phyloP scores from a whole-genome alignment of 2,329 filamentous ascomycete genomes.

The Calcarisporium arbuscula region DNA sequence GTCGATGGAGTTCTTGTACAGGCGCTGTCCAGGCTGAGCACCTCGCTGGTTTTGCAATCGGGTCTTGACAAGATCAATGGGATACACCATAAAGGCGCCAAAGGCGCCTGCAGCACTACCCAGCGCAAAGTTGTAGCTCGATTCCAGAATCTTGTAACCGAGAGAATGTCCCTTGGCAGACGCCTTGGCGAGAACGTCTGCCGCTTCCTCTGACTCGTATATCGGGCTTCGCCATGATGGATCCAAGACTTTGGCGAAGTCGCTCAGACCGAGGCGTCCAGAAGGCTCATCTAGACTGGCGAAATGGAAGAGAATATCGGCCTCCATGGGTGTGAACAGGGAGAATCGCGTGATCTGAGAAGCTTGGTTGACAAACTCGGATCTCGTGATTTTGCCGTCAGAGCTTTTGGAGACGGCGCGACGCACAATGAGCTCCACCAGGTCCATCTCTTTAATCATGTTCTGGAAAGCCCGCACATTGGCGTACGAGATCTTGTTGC shows the following conservation, averaged over 20 bases:
- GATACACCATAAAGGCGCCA: slow-evolving; percentile 98
- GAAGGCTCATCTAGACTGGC: slow-evolving; percentile 87
- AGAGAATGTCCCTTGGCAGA: slow-evolving; percentile 29
- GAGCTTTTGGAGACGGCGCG: slow-evolving; percentile 75
- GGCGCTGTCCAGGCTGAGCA: slow-evolving; percentile 70
- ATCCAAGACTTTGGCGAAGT: slow-evolving; percentile 94
- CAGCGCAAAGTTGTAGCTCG: slow-evolving; percentile 82
- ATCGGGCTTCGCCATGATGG: slow-evolving; percentile 73
- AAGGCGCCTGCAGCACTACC: slow-evolving; percentile 92
- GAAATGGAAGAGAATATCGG: slow-evolving; percentile 98
- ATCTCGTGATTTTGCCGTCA: slow-evolving; percentile 88
- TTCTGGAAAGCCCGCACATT: slow-evolving; percentile 98
- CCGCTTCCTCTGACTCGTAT: slow-evolving; percentile 42
- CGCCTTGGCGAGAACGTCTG: slow-evolving; percentile 28
- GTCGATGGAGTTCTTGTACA: slow-evolving; percentile 97
- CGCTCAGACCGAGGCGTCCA: slow-evolving; percentile 70
- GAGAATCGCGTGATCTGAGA: slow-evolving; percentile 88
- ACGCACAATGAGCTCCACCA: slow-evolving; percentile 88
- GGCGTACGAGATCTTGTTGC: slow-evolving; percentile 94
- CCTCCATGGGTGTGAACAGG: slow-evolving; percentile 96
- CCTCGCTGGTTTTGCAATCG: slow-evolving; percentile 95
- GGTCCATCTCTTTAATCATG: slow-evolving; percentile 94
- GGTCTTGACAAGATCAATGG: slow-evolving; percentile 97
- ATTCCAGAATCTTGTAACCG: slow-evolving; percentile 56
- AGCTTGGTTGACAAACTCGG: slow-evolving; percentile 93